A percentile compares a stretch with the other conserved stretches of the same genome.
These are phyloP conservation scores for Umbilicus rupestris DNA, from an alignment of 164 flowering plant species.

Conservation along the genomic window DNA sequence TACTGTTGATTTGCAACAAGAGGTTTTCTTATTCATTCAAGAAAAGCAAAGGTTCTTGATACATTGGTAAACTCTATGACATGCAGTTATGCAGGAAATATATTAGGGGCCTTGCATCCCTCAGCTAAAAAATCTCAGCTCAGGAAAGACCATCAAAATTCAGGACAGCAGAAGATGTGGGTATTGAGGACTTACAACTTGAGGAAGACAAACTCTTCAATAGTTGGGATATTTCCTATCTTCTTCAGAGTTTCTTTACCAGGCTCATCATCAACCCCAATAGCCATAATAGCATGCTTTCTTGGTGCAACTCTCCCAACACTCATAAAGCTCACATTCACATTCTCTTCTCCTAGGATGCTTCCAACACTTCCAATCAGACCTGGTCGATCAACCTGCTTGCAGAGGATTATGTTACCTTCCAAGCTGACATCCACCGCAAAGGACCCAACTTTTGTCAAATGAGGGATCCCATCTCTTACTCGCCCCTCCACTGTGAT, in stretches of 20 bases:
- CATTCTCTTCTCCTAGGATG: neutral
- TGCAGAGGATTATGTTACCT: neutral
- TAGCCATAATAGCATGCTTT: neutral
- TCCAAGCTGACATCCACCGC: slow-evolving; percentile 1
- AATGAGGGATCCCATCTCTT: neutral
- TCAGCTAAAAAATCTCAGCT: no score
- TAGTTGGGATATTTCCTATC: neutral
- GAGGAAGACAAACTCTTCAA: neutral
- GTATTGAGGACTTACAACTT: neutral
- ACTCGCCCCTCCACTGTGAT: neutral
- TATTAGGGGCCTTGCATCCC: no score
- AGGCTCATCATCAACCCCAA: neutral
- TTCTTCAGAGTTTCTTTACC: neutral
- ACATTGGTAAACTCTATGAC: no score
- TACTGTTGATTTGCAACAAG: no score
- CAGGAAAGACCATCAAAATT: no score
- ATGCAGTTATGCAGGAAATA: no score
- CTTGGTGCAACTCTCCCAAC: neutral
- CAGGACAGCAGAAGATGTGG: no score
- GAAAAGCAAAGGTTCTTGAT: no score
- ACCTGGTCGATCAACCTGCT: neutral
- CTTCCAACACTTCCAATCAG: neutral
- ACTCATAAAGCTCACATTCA: neutral
- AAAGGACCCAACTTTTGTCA: neutral
- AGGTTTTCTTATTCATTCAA: no score